phyloP scores from a whole-genome alignment of 148 eudicot species.

The Rhododendron williamsianum region DNA sequence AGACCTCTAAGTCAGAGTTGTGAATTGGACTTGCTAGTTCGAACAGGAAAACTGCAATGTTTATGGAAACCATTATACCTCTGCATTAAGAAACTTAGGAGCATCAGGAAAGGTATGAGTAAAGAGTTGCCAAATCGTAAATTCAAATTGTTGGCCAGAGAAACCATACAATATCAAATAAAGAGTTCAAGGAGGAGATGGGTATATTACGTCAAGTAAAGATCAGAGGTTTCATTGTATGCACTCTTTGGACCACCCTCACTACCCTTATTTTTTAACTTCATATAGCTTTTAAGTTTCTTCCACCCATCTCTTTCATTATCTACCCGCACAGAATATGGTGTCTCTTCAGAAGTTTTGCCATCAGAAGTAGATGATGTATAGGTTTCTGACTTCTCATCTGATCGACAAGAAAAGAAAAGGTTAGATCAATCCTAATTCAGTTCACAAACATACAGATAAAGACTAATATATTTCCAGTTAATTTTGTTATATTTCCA shows the following conservation, averaged over 20 bases:
- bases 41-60: conserved; percentile 74
- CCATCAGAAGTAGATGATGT: conserved; percentile 21
- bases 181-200: not conserved
- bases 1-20: conserved; percentile 47
- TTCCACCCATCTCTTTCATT: not conserved
- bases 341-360: conserved; percentile 15
- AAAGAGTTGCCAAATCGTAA: not conserved
- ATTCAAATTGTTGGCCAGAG: not conserved
- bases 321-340: conserved; percentile 8
- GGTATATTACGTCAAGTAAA: conserved; percentile 54
- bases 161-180: conserved; percentile 1
- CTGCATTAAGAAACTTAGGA: conserved; percentile 39
- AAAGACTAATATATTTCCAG: not conserved
- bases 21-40: conserved; percentile 78
- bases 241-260: conserved; percentile 18
- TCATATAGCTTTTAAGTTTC: conserved; percentile 22
- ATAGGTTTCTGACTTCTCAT: conserved; percentile 22
- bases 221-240: conserved; percentile 40
- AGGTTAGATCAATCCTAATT: not conserved
- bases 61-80: conserved; percentile 50
- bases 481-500: not conserved
- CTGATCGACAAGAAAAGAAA: conserved; percentile 20
- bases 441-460: not conserved
- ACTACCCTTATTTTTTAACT: conserved; percentile 8
- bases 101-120: not conserved